Conservation (phyloP, 768 basidiomycete species). For the Naganishia kalamii region DNA sequence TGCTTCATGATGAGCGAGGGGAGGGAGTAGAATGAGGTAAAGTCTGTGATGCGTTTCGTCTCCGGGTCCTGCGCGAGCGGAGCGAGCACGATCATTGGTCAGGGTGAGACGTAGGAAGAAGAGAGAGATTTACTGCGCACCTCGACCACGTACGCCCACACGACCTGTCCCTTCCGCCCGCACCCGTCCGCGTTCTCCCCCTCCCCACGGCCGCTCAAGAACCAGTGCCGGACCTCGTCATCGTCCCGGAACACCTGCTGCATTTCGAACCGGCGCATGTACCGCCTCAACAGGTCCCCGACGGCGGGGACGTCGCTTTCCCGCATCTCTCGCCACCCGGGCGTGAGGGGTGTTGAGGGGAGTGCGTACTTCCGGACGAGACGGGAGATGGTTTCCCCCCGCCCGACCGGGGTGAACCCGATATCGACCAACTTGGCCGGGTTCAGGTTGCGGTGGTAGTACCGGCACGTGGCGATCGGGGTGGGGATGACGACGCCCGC, state of each 20-base stretch:
- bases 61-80: conserved; percentile 60
- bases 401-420: conserved; percentile 78
- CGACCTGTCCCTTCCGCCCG: conserved; percentile 68
- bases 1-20: conserved; percentile 85
- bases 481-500: conserved; percentile 90
- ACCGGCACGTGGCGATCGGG: conserved; percentile 81
- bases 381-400: conserved; percentile 81
- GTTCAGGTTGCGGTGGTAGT: conserved; percentile 86
- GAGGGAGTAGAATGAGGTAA: conserved; percentile 93
- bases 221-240: conserved; percentile 78
- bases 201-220: conserved; percentile 75
- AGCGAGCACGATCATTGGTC: not conserved
- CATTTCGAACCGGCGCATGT: conserved; percentile 82
- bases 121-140: conserved; percentile 48
- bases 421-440: conserved; percentile 85
- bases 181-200: conserved; percentile 50
- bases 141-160: conserved; percentile 95
- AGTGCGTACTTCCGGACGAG: conserved; percentile 73
- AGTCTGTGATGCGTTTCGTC: conserved; percentile 81
- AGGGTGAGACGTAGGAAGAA: not conserved
- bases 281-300: conserved; percentile 62
- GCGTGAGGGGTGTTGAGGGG: conserved; percentile 45
- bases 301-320: conserved; percentile 68
- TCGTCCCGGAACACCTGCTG: conserved; percentile 59
- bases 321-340: conserved; percentile 82